Evolutionary conservation across 352 stramenopile species (phyloP).

Genomic region (Chrysophaeum taylorii): DNA sequence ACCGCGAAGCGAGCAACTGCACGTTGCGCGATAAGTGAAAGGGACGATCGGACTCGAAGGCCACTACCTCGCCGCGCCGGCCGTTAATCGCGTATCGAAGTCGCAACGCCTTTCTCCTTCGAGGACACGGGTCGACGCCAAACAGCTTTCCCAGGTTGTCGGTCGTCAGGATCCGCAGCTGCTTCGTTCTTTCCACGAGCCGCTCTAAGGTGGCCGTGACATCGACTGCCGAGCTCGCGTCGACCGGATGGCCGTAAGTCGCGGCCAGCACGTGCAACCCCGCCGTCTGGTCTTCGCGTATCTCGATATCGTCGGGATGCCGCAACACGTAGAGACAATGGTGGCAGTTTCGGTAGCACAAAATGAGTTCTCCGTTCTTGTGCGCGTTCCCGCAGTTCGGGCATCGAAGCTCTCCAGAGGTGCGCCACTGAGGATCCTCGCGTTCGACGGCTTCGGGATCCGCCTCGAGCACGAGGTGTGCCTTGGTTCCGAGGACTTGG

Average conservation of each 20-base stretch:
- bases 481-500: background rate
- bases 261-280: slow-evolving; percentile 12
- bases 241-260: slow-evolving; percentile 17
- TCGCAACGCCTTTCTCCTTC: slow-evolving; percentile 1
- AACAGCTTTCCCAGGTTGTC: background rate
- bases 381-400: slow-evolving; percentile 18
- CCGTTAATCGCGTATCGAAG: slow-evolving; percentile 14
- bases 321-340: slow-evolving; percentile 18
- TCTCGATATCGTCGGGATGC: slow-evolving; percentile 6
- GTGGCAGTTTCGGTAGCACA: slow-evolving; percentile 14
- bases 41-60: background rate
- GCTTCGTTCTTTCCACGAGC: background rate
- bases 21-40: background rate
- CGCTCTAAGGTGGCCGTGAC: slow-evolving; percentile 8
- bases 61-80: slow-evolving; percentile 10
- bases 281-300: background rate
- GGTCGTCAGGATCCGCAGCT: slow-evolving; percentile 3
- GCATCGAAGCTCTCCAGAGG: slow-evolving; percentile 9
- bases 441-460: background rate
- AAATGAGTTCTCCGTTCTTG: slow-evolving; percentile 12
- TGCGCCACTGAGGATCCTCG: background rate
- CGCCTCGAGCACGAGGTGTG: background rate
- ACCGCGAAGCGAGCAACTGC: background rate
- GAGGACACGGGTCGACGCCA: background rate
- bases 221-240: slow-evolving; percentile 17